Evolutionary conservation across 2,329 filamentous ascomycete species (phyloP).

Genomic region (Fusarium anthophilum): DNA sequence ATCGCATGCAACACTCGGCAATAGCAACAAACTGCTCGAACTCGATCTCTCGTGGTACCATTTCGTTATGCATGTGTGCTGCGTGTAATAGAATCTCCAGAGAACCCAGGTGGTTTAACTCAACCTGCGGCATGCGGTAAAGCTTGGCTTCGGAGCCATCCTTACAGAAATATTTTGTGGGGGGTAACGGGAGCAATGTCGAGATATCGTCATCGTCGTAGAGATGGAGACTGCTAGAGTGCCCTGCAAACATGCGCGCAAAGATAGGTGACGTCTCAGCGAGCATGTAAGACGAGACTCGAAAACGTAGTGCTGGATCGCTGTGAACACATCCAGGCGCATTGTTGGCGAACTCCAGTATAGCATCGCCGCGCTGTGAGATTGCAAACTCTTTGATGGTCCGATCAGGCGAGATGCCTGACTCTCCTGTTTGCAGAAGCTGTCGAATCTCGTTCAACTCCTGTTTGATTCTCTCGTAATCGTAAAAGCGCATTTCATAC

Average conservation of each 20-base stretch:
- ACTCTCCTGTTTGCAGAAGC: slow-evolving; percentile 54
- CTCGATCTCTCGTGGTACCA: slow-evolving; percentile 56
- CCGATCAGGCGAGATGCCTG: slow-evolving; percentile 52
- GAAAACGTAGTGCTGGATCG: slow-evolving; percentile 58
- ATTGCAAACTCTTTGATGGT: slow-evolving; percentile 55
- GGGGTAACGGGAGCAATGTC: slow-evolving; percentile 48
- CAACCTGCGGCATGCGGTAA: slow-evolving; percentile 63
- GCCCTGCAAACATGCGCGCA: slow-evolving; percentile 55
- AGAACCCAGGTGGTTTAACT: slow-evolving; percentile 53
- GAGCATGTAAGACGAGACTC: slow-evolving; percentile 61
- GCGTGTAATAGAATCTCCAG: slow-evolving; percentile 61
- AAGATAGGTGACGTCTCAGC: slow-evolving; percentile 63
- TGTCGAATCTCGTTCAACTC: slow-evolving; percentile 53
- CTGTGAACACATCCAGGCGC: slow-evolving; percentile 43
- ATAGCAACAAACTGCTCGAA: slow-evolving; percentile 63
- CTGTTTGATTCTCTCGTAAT: slow-evolving; percentile 56
- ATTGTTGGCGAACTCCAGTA: slow-evolving; percentile 62
- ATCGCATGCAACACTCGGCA: slow-evolving; percentile 60
- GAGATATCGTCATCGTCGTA: slow-evolving; percentile 52
- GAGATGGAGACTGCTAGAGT: slow-evolving; percentile 42
- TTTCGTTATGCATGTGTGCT: slow-evolving; percentile 59
- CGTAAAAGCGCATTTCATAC: slow-evolving; percentile 59
- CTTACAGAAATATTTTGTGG: slow-evolving; percentile 50
- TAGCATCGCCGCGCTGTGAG: slow-evolving; percentile 56
- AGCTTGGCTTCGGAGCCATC: slow-evolving; percentile 57